These are phyloP conservation scores for Beauveria bassiana DNA, from an alignment of 2,329 filamentous ascomycete genomes.

Conservation along the genomic window DNA sequence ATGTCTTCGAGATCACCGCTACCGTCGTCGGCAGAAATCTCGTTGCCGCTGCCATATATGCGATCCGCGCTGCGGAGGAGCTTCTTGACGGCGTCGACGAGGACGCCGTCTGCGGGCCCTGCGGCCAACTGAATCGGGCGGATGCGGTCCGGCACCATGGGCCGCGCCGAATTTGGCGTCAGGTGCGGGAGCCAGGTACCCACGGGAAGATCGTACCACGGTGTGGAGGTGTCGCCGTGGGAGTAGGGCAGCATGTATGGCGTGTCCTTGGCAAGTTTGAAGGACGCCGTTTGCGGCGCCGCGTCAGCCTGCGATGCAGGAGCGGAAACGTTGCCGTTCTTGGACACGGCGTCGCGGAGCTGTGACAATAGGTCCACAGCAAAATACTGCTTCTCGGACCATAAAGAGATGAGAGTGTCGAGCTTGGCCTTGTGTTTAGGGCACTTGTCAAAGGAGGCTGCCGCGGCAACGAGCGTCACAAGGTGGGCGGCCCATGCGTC, in stretches of 20 bases:
- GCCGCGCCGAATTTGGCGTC: conserved; percentile 63
- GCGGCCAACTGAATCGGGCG: conserved; percentile 63
- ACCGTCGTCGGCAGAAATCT: background rate
- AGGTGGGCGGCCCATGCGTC: conserved; percentile 51
- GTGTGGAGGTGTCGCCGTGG: conserved; percentile 65
- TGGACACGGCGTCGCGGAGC: conserved; percentile 50
- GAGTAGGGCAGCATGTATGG: conserved; percentile 66
- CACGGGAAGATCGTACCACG: conserved; percentile 78
- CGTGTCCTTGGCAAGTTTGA: conserved; percentile 41
- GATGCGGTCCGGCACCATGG: conserved; percentile 64
- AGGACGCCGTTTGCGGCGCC: conserved; percentile 13
- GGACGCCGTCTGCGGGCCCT: conserved; percentile 58
- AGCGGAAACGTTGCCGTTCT: background rate
- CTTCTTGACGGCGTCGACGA: conserved; percentile 60
- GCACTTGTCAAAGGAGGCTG: conserved; percentile 50
- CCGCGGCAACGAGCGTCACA: conserved; percentile 51
- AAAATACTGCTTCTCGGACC: conserved; percentile 62
- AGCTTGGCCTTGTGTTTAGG: conserved; percentile 62
- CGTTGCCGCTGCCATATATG: conserved; percentile 49
- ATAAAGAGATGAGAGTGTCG: conserved; percentile 56
- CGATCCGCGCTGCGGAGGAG: conserved; percentile 63
- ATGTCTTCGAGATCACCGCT: conserved; percentile 43
- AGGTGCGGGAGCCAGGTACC: conserved; percentile 75
- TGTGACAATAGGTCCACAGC: conserved; percentile 42
- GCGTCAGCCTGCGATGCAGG: conserved; percentile 13